Base-by-base conservation (phyloP, 768 basidiomycete genomes). In the Podaxis sp. region DNA sequence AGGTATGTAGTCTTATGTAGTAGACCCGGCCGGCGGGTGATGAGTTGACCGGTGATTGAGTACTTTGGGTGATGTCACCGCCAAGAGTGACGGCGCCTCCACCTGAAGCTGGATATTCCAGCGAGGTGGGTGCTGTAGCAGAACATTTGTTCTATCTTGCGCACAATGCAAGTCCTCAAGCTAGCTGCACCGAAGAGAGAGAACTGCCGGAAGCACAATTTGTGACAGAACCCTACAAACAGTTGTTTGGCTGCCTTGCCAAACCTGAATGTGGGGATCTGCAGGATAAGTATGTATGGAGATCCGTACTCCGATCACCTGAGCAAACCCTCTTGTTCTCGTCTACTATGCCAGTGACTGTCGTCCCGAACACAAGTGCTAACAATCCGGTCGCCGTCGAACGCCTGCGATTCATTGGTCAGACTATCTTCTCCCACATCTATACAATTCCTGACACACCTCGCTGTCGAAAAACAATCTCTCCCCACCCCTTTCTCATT, bases 341-440 rank as follows among this genome's bases (percentile, higher is more conserved):
- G 8, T 57, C 56, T 11, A 40, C 13, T 26, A 61, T 61, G 60
- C 60, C 60, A 46, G 60, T 61, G 42, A 61, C 60, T 19, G 40
- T 61, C 39, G 28, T 61, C 44, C 30, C 52, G 19, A 61, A 61
- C 22, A 46, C 60, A 46, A 61, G 52, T 6, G 22, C 42, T 12
- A 54, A 22, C 11, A 61, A 46, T 26, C 60, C 60, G 19, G 44
- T 46, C 26, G 52, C 60, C 13, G 42, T 38, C 39, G 38, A 46
- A 12, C 60, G 30, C 44, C 30, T 61, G 8, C 60, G 52, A 9
- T 61, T 61, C 40, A 61, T 61, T 6, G 60, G 60, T 55, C 12
- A 46, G 60, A 44, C 4, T 40, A 30, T 54, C 6, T 52, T 33
- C 22, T 55, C 38, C 36, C 33, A 12, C 19, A 39, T 38, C 38